Percentiles rank a stretch among this genome's conserved stretches.
Evolutionary conservation across 164 flowering plant species (phyloP).

Genomic region (Magnolia officinalis): DNA sequence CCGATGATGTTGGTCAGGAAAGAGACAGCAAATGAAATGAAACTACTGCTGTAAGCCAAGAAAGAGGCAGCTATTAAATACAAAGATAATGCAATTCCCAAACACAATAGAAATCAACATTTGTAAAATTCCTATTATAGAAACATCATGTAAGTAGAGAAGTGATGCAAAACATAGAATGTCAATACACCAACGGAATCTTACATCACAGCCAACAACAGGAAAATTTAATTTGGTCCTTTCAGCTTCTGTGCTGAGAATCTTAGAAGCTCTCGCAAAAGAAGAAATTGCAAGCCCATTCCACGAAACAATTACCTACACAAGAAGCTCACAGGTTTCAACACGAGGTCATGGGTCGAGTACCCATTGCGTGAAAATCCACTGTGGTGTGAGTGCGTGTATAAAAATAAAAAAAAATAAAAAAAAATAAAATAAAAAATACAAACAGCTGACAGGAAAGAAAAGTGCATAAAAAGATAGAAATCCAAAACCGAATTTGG

Average conservation of each 20-base stretch:
- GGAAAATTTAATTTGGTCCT: constrained; percentile 62
- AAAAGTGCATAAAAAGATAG: background rate
- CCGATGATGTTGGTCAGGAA: background rate
- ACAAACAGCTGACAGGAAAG: background rate
- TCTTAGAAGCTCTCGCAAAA: constrained; percentile 86
- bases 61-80: background rate
- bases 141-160: background rate
- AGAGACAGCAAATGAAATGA: background rate
- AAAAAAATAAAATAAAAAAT: no score
- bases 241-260: constrained; percentile 56
- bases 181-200: constrained; percentile 8
- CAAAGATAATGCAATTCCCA: background rate
- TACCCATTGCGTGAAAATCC: no score
- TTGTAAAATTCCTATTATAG: background rate
- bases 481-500: background rate
- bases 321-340: constrained; percentile 6
- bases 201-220: constrained; percentile 64
- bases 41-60: background rate
- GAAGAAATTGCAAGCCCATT: constrained; percentile 90
- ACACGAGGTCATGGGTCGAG: no score
- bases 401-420: background rate
- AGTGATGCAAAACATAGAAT: background rate
- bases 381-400: no score
- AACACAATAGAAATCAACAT: background rate
- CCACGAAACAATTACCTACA: constrained; percentile 94